Base-by-base conservation (phyloP, 352 stramenopile genomes). In the Elongisporangium undulatum region DNA sequence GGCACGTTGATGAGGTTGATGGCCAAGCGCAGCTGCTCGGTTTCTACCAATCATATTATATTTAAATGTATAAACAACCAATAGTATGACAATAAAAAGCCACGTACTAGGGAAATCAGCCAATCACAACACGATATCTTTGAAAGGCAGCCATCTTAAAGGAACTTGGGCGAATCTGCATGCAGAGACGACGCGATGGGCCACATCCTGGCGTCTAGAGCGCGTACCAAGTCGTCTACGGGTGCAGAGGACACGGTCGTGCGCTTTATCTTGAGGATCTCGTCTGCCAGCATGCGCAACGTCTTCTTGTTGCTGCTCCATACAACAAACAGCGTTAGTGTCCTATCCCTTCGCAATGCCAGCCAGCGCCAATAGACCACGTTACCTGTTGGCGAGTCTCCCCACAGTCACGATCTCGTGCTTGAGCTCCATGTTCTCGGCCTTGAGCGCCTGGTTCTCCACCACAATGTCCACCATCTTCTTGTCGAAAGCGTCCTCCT, bases 211-310 rank as follows among this genome's bases (percentile, higher is more conserved):
- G 22, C 22, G 49, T 53, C 49, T 10, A 24, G 19, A n/a, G 56
- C 56, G 1, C 49, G 9, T 6, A 67, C 41, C 26, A 64, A 49
- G 39, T 67, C 61, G 19, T 53, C 24, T 15, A 55, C 56, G 19
- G 61, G 49, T 15, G 61, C 55, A 4, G 54, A 58, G 39, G 50
- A 39, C 6, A 55, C 56, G 0, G 67, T 63, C 6, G 57, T 61
- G 23, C 71, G 64, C 53, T 83, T 83, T 13, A 83, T 54, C 56
- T 83, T 83, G 49, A 83, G 68, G 45, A 83, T 62, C 45, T 83
- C 74, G 12, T 80, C 74, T 3, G 69, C 71, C 22, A 83, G 56
- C 4, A 78, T 60, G 9, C 74, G 70, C 22, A 79, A 58, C 4
- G 73, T 82, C 21, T 75, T 73, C 60, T 75, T 79, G 62, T 68